Evolutionary conservation across 306 rosid genomes (phyloP), one percentile per base, ranked within the genome.

Genomic region (Hippophae rhamnoides): DNA sequence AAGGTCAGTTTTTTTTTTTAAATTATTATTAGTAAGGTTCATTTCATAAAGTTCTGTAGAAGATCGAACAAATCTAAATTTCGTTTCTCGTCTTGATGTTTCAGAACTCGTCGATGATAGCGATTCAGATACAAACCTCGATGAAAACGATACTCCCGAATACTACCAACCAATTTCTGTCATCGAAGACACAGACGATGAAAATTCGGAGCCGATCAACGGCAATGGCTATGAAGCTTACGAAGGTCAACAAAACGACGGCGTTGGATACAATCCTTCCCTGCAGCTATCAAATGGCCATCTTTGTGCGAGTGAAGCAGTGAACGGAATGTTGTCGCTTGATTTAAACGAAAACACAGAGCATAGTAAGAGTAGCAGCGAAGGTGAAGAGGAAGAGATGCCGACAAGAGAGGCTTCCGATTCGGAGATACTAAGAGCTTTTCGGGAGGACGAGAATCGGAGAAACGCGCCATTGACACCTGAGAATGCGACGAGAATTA

Each of bases 91-190:
- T 60, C 38, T 61, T 8, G 69, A 47, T 54, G 63, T 58, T 43
- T 49, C 76, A 78, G 96, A 75, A 12, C 66, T 65, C 57, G 78
- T 71, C 60, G 61, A 76, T 68, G 97, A 62, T 47, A 88, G 94
- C 82, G 96, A 92, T 71, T 83, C 99, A 2, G 99, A 88, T 53
- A 59, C 82, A 9, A 84, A 77, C 74, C 53, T 79, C 57, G 87
- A 75, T 18, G 86, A 65, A 9, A 65, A 61, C 14, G 67, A 12
- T 6, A 48, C 64, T 13, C 65, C 74, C 68, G 96, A 80, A 52
- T 69, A 85, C 72, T 93, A 89, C 72, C 79, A 84, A 61, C 94
- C 97, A 8, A 83, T 93, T 65, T 79, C 90, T 31, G 82, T 70
- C 51, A 48, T 75, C 11, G 84, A 76, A 5, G 48, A 51, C 53